Conservation (phyloP, 305 asterid genomes). For the Fraxinus paxiana region DNA sequence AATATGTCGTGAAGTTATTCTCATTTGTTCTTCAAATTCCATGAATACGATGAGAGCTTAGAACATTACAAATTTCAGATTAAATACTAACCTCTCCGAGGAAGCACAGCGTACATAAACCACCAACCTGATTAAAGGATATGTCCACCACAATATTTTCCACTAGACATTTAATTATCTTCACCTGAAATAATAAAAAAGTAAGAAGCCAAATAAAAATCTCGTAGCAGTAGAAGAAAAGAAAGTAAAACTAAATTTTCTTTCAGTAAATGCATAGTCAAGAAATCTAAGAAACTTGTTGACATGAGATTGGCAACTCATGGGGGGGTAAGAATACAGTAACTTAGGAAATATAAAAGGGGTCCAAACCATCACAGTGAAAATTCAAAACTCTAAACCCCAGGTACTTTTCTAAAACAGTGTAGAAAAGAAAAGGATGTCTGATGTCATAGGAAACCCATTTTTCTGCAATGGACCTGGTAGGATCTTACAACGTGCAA, state of each 20-base stretch:
- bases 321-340: background rate
- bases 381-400: constrained; percentile 2
- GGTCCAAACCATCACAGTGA: background rate
- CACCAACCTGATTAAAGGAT: constrained; percentile 92
- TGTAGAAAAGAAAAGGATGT: background rate
- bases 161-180: constrained; percentile 80
- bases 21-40: background rate
- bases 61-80: background rate
- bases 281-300: constrained; percentile 11
- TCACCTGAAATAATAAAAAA: constrained; percentile 51
- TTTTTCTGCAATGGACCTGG: background rate
- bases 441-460: background rate
- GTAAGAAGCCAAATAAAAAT: constrained; percentile 16
- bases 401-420: background rate
- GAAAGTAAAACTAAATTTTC: background rate
- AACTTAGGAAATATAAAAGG: background rate
- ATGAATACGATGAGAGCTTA: constrained; percentile 14
- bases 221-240: constrained; percentile 12
- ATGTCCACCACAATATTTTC: constrained; percentile 85
- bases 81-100: constrained; percentile 71
- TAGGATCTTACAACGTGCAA: background rate
- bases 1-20: constrained; percentile 4
- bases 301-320: background rate
- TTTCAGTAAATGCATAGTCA: background rate
- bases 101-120: constrained; percentile 85